These are phyloP conservation scores for Haematococcus lacustris DNA, from an alignment of 139 green algal species.

Conservation along the genomic window DNA sequence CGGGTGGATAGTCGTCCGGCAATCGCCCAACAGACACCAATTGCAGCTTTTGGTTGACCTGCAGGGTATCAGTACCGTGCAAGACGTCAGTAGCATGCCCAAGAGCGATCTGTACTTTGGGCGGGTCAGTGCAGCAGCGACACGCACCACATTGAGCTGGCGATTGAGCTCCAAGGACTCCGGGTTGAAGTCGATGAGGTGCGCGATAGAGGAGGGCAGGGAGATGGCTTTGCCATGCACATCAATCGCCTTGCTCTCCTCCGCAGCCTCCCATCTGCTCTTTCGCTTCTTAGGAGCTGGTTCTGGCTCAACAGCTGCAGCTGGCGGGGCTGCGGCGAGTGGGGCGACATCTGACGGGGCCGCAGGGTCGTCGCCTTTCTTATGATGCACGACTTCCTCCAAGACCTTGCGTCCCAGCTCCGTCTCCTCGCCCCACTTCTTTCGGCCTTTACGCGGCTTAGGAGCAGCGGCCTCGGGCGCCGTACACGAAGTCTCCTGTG, in stretches of 20 bases:
- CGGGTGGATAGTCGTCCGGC: conserved; percentile 37
- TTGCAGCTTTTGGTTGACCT: conserved; percentile 37
- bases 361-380: background rate
- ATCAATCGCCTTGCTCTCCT: conserved; percentile 14
- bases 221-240: conserved; percentile 17
- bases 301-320: background rate
- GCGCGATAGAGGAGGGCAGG: conserved; percentile 36
- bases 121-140: background rate
- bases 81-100: too few species aligned
- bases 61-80: too few species aligned
- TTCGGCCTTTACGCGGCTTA: background rate
- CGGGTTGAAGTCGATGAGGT: conserved; percentile 45
- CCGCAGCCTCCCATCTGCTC: conserved; percentile 37
- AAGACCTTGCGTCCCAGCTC: conserved; percentile 21
- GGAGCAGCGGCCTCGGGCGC: too few species aligned
- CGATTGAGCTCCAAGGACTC: conserved; percentile 17
- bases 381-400: conserved; percentile 2
- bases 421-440: conserved; percentile 28
- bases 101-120: too few species aligned
- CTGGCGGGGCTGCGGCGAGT: background rate
- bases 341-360: background rate
- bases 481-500: too few species aligned
- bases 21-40: conserved; percentile 25
- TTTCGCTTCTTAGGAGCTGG: conserved; percentile 21
- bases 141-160: conserved; percentile 17